Conservation (phyloP, 441 rosid species). For the Isatis lusitanica region DNA sequence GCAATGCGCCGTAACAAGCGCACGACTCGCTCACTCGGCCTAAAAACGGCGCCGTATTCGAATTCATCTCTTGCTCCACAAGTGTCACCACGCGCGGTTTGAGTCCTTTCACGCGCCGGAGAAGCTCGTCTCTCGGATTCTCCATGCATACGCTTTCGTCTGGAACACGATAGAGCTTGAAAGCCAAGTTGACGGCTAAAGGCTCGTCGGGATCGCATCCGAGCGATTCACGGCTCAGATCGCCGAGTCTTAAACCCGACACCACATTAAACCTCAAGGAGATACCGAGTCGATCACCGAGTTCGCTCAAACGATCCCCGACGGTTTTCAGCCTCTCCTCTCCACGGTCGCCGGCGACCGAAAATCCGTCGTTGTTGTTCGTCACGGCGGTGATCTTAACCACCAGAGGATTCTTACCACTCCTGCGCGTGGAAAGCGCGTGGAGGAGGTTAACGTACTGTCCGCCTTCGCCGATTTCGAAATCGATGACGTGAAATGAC, state of each 20-base stretch:
- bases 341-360: constrained; percentile 13
- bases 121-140: constrained; percentile 87
- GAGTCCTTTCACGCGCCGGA: constrained; percentile 75
- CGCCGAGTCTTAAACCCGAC: constrained; percentile 43
- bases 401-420: constrained; percentile 2
- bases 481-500: constrained; percentile 74
- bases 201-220: constrained; percentile 71
- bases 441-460: constrained; percentile 67
- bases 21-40: constrained; percentile 62
- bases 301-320: constrained; percentile 43
- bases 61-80: constrained; percentile 85
- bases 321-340: constrained; percentile 57
- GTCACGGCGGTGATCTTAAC: constrained; percentile 73
- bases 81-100: constrained; percentile 76
- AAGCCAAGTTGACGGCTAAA: constrained; percentile 77
- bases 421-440: constrained; percentile 55
- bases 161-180: constrained; percentile 62
- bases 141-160: constrained; percentile 89
- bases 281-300: constrained; percentile 45
- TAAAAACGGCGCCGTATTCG: constrained; percentile 81
- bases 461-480: constrained; percentile 73
- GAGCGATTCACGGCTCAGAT: constrained; percentile 66
- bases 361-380: constrained; percentile 27
- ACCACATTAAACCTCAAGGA: constrained; percentile 49
- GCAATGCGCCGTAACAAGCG: constrained; percentile 68